A percentile compares a stretch with the other conserved stretches of the same genome.
Evolutionary conservation across 2,329 filamentous ascomycete species (phyloP).

Genomic region (Orbilia oligospora): DNA sequence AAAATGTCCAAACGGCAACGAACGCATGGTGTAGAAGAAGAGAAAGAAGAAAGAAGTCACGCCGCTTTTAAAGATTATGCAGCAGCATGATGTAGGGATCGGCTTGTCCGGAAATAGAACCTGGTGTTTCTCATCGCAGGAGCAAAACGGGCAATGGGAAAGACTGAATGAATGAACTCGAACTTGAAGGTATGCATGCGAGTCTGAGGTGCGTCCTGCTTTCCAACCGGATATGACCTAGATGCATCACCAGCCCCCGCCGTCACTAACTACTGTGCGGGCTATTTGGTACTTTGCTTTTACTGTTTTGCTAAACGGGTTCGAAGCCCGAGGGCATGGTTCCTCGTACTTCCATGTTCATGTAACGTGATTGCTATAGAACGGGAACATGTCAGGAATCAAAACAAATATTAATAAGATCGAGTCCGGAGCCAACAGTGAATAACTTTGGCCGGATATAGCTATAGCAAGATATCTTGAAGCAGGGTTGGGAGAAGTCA

Average conservation of each 20-base stretch:
- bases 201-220: slow-evolving; percentile 57
- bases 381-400: slow-evolving; percentile 1
- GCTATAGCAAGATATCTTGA: slow-evolving; percentile 12
- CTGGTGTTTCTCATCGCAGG: slow-evolving; percentile 57
- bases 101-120: slow-evolving; percentile 61
- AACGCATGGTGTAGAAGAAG: slow-evolving; percentile 29
- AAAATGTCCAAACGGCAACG: slow-evolving; percentile 28
- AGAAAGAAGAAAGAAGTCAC: slow-evolving; percentile 46
- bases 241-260: slow-evolving; percentile 58
- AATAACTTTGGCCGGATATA: slow-evolving; percentile 37
- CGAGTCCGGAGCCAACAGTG: slow-evolving; percentile 15
- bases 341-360: slow-evolving; percentile 10
- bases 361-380: slow-evolving; percentile 49
- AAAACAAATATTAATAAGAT: slow-evolving; percentile 39
- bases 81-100: slow-evolving; percentile 61
- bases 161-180: slow-evolving; percentile 22
- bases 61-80: slow-evolving; percentile 56
- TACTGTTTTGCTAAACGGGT: slow-evolving; percentile 30
- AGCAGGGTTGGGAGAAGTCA: slow-evolving; percentile 38
- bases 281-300: slow-evolving; percentile 40
- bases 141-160: slow-evolving; percentile 35
- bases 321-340: slow-evolving; percentile 19
- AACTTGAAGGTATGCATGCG: slow-evolving; percentile 32
- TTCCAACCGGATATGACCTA: slow-evolving; percentile 60
- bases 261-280: slow-evolving; percentile 3